A percentile compares a stretch with the other conserved stretches of the same genome.
These are phyloP conservation scores for Penicillium brasilianum DNA, from an alignment of 2,329 filamentous ascomycete genomes.

Conservation along the genomic window DNA sequence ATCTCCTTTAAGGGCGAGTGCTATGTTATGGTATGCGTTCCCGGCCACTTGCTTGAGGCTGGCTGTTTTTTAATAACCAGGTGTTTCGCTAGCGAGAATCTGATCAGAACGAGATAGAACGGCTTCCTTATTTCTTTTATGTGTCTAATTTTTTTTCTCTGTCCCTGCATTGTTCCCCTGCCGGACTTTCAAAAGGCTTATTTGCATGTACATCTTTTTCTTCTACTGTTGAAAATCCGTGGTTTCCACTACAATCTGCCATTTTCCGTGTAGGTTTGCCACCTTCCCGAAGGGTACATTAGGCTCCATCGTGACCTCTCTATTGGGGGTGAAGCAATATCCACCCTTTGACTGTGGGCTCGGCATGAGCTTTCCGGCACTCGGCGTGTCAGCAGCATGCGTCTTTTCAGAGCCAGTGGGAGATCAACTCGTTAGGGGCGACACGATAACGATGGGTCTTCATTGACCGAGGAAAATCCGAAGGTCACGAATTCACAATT, in stretches of 20 bases:
- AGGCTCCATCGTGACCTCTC: not conserved
- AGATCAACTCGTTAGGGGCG: not conserved
- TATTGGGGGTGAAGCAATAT: not conserved
- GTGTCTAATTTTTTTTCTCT: slow-evolving; percentile 26
- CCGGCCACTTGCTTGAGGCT: slow-evolving; percentile 1
- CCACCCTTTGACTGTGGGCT: not conserved
- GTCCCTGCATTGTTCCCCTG: slow-evolving; percentile 21
- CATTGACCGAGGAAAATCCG: not conserved
- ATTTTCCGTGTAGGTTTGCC: not conserved
- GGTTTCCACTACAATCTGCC: not conserved
- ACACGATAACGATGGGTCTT: not conserved
- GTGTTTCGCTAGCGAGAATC: slow-evolving; percentile 33
- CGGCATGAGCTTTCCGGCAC: not conserved
- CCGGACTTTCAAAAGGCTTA: slow-evolving; percentile 26
- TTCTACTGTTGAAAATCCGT: slow-evolving; percentile 6
- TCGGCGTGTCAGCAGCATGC: not conserved
- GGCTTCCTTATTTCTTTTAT: slow-evolving; percentile 19
- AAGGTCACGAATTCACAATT: not conserved
- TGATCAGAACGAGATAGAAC: slow-evolving; percentile 34
- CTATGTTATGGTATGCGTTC: slow-evolving; percentile 16
- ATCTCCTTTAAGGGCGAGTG: slow-evolving; percentile 53
- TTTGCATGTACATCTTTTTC: slow-evolving; percentile 28
- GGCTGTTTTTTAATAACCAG: slow-evolving; percentile 27
- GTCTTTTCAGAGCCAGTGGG: not conserved
- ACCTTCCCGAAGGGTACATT: not conserved